Evolutionary conservation across 305 asterid genomes (phyloP).

Genomic region (Withania somnifera): DNA sequence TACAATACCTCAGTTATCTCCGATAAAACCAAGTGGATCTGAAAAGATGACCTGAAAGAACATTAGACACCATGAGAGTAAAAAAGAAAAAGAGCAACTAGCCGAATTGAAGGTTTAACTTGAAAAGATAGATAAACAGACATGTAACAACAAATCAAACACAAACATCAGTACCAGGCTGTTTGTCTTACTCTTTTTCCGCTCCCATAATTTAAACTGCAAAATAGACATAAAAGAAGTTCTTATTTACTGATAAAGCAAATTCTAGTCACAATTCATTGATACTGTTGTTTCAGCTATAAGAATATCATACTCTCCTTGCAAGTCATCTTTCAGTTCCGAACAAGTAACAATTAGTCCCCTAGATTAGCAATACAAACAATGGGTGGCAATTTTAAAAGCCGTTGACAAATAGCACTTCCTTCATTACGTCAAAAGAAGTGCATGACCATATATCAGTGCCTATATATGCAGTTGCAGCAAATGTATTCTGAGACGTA

Average conservation of each 20-base stretch:
- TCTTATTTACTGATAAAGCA: background rate
- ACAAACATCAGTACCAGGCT: conserved; percentile 15
- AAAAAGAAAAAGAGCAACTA: background rate
- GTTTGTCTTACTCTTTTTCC: conserved; percentile 93
- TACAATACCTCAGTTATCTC: conserved; percentile 62
- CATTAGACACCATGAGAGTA: background rate
- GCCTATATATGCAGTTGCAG: background rate
- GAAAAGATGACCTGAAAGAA: conserved; percentile 10
- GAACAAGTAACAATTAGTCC: background rate
- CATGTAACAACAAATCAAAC: background rate
- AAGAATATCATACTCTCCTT: background rate
- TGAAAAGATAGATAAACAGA: background rate
- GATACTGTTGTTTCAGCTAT: background rate
- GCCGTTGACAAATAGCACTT: background rate
- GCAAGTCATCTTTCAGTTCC: background rate
- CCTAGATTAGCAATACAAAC: background rate
- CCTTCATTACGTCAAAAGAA: background rate
- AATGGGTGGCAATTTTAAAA: background rate
- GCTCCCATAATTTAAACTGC: conserved; percentile 86
- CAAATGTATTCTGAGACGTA: background rate
- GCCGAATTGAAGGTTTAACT: background rate
- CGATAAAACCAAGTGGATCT: conserved; percentile 1
- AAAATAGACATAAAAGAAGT: background rate
- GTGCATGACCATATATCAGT: background rate
- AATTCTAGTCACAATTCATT: background rate